Evolutionary conservation across 495 filamentous ascomycete genomes (phyloP).

Genomic region (Venustampulla echinocandica): DNA sequence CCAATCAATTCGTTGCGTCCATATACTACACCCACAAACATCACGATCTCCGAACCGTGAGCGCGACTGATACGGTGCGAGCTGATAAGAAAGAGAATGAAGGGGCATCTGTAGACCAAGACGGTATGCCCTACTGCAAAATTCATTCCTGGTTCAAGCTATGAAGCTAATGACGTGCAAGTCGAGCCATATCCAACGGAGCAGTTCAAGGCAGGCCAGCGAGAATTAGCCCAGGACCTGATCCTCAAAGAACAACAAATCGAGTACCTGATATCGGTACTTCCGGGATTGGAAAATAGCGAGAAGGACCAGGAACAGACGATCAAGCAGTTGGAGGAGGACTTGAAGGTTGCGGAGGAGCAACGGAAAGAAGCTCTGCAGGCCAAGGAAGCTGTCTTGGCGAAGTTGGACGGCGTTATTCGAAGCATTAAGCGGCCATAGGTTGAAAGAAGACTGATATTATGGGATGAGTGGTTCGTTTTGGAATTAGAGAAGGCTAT

Average conservation of each 20-base stretch:
- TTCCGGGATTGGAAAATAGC: slow-evolving; percentile 83
- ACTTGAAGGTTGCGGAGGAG: slow-evolving; percentile 64
- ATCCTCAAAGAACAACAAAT: slow-evolving; percentile 92
- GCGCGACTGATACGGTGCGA: slow-evolving; percentile 46
- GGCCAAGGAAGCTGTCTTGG: slow-evolving; percentile 61
- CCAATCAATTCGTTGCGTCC: slow-evolving; percentile 80
- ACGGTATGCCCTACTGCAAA: slow-evolving; percentile 23
- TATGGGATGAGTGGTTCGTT: not conserved
- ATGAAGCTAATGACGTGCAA: slow-evolving; percentile 16
- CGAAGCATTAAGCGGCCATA: slow-evolving; percentile 43
- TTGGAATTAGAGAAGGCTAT: not conserved
- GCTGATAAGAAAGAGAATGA: slow-evolving; percentile 43
- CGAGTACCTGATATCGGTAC: slow-evolving; percentile 67
- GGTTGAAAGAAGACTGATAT: slow-evolving; percentile 4
- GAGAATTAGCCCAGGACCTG: slow-evolving; percentile 78
- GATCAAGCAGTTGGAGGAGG: slow-evolving; percentile 67
- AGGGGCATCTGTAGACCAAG: slow-evolving; percentile 20
- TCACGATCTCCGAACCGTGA: slow-evolving; percentile 65
- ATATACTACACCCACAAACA: slow-evolving; percentile 76
- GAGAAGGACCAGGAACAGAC: slow-evolving; percentile 70
- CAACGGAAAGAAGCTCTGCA: slow-evolving; percentile 60
- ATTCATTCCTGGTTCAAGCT: not conserved
- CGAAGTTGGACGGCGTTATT: slow-evolving; percentile 60
- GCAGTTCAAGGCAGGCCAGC: slow-evolving; percentile 59
- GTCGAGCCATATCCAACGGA: slow-evolving; percentile 55